These are phyloP conservation scores for Microdochium trichocladiopsis DNA, from an alignment of 2,329 filamentous ascomycete species.

Conservation along the genomic window DNA sequence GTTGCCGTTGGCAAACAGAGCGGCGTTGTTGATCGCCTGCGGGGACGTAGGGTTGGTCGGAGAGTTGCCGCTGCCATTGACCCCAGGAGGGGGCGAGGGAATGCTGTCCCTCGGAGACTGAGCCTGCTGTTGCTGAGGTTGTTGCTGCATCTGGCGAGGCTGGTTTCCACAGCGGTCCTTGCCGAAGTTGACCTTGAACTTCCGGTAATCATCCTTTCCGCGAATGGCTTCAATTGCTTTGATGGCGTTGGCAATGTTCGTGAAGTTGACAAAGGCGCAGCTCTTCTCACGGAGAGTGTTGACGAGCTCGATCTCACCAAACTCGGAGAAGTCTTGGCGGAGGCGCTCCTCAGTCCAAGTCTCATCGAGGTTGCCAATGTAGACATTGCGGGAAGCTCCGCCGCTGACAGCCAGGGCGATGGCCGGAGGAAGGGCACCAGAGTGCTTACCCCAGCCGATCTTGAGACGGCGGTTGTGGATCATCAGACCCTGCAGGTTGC, in stretches of 20 bases:
- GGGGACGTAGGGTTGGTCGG: conserved; percentile 48
- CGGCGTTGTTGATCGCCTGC: conserved; percentile 46
- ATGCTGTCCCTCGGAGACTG: conserved; percentile 61
- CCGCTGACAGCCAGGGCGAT: conserved; percentile 95
- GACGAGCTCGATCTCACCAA: conserved; percentile 94
- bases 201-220: conserved; percentile 90
- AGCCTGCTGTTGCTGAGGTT: conserved; percentile 40
- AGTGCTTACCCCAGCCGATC: conserved; percentile 99
- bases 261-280: conserved; percentile 99
- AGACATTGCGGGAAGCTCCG: conserved; percentile 96
- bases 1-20: conserved; percentile 75
- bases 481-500: conserved; percentile 96
- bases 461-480: conserved; percentile 97
- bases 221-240: conserved; percentile 97
- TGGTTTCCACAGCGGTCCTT: conserved; percentile 98
- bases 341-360: conserved; percentile 95
- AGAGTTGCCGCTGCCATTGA: conserved; percentile 51
- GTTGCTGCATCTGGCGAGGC: conserved; percentile 72
- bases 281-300: conserved; percentile 97
- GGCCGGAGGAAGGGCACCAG: conserved; percentile 87
- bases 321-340: conserved; percentile 94
- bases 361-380: conserved; percentile 95
- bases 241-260: conserved; percentile 98
- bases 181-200: conserved; percentile 99
- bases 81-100: conserved; percentile 50